phyloP scores from a whole-genome alignment of 129 eudicot genomes.

The Logfia minima region DNA sequence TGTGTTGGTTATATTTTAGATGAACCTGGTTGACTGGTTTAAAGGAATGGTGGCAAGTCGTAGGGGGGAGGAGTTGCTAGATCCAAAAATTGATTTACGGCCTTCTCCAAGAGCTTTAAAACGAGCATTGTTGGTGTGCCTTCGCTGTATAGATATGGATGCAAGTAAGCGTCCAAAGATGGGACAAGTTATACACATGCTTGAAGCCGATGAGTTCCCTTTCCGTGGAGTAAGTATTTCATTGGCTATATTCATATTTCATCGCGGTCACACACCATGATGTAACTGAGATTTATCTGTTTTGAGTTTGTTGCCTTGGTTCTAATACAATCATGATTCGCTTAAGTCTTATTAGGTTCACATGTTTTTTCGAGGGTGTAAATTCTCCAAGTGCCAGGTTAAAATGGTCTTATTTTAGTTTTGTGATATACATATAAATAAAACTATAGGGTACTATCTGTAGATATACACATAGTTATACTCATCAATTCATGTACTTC shows the following conservation, averaged over 20 bases:
- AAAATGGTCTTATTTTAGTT: background rate
- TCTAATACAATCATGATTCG: too few relatives aligned
- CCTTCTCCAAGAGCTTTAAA: slow-evolving; percentile 89
- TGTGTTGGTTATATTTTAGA: slow-evolving; percentile 48
- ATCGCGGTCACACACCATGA: background rate
- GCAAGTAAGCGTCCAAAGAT: slow-evolving; percentile 80
- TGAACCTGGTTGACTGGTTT: slow-evolving; percentile 95
- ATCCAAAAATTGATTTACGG: slow-evolving; percentile 50
- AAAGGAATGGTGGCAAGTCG: slow-evolving; percentile 88
- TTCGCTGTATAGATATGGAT: slow-evolving; percentile 90
- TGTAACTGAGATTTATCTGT: background rate
- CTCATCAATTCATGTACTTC: background rate
- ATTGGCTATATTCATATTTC: background rate
- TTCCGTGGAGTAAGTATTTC: slow-evolving; percentile 55
- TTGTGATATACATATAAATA: background rate
- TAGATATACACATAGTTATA: background rate
- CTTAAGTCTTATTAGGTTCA: background rate
- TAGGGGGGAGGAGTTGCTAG: slow-evolving; percentile 71
- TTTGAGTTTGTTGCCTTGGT: background rate
- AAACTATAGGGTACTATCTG: background rate
- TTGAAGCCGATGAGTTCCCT: slow-evolving; percentile 83
- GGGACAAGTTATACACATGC: slow-evolving; percentile 94
- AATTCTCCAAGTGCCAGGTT: background rate
- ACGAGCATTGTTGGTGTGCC: slow-evolving; percentile 77
- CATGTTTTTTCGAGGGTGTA: background rate